Percentiles rank a stretch among this genome's conserved stretches.
Evolutionary conservation across 495 filamentous ascomycete species (phyloP).

Genomic region (Talaromyces proteolyticus): DNA sequence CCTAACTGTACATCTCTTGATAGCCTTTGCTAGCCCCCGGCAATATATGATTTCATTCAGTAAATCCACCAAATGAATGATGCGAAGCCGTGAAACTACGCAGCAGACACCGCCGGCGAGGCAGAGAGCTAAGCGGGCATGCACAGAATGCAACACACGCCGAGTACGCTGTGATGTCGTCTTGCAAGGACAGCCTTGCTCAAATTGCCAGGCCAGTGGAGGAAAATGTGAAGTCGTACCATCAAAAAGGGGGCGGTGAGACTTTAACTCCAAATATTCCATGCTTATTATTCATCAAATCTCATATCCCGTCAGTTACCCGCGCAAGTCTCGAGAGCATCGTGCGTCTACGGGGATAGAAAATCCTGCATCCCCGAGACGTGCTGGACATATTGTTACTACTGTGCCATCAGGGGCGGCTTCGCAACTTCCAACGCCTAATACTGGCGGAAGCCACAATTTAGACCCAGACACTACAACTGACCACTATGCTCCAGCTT

Average conservation of each 20-base stretch:
- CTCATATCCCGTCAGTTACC: conserved; percentile 11
- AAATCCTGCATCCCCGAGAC: not conserved
- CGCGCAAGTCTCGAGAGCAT: not conserved
- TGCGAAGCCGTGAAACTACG: not conserved
- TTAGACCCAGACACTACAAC: not conserved
- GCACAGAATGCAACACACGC: conserved; percentile 28
- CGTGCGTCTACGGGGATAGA: conserved; percentile 2
- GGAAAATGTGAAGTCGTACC: conserved; percentile 32
- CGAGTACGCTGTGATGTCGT: conserved; percentile 40
- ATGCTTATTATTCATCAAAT: not conserved
- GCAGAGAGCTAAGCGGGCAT: not conserved
- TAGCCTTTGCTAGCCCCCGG: not conserved
- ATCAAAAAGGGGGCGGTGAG: conserved; percentile 39
- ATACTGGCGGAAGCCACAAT: not conserved
- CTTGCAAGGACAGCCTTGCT: conserved; percentile 32
- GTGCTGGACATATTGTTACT: not conserved
- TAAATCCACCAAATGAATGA: not conserved
- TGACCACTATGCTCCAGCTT: conserved; percentile 4
- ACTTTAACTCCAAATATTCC: not conserved
- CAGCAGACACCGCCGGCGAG: not conserved
- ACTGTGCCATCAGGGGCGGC: not conserved
- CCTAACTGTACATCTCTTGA: not conserved
- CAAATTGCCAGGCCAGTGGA: conserved; percentile 27
- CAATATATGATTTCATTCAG: not conserved
- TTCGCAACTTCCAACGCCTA: not conserved